Base-by-base conservation (phyloP, 306 rosid species). In the Biancaea sappan region DNA sequence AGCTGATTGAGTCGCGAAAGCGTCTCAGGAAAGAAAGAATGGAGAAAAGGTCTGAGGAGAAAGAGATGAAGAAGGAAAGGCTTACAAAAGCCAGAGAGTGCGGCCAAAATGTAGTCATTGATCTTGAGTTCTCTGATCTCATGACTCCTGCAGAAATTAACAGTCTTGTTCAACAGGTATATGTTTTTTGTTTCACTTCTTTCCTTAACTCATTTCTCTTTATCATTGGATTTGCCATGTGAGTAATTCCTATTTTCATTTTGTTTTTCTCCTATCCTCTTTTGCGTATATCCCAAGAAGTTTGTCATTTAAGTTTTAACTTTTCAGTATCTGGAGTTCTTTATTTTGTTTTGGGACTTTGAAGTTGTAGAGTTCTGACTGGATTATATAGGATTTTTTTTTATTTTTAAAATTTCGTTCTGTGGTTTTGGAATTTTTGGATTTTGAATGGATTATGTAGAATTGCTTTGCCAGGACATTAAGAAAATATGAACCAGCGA, bases 111-210 rank as follows among this genome's bases (percentile, higher is more conserved):
- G 86, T 94, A 31, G 82, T 91, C 57, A 80, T 94, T 37, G 97
- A 94, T 74, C 91, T 91, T 48, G 89, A 91, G 0, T 94, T 91
- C 54, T 65, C 94, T 78, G 74, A 89, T 43, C 94, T 94, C 78
- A 94, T 91, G 97, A 82, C 85, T 11, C 84, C 93, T 1, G 8
- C 84, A 6, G 96, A 94, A 87, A 91, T 88, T 56, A 85, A 82
- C 76, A 94, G 98, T 76, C 92, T 94, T 67, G 96, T 88, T 64
- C 89, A 91, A 50, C 98, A 94, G 97, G 97, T 93, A 31, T 60
- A 0, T 7, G 25, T 56, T 51, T 6, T 43, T 10, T 3, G 34
- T 63, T 26, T 6, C 41, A 24, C 16, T 25, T 46, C 15, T 28
- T 28, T 67, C 0, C n/a, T 46, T 26, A n/a, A 29, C 25, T 31